A percentile compares a stretch with the other conserved stretches of the same genome.
Evolutionary conservation across 768 basidiomycete species (phyloP).

Genomic region (Coprinopsis cinerea): DNA sequence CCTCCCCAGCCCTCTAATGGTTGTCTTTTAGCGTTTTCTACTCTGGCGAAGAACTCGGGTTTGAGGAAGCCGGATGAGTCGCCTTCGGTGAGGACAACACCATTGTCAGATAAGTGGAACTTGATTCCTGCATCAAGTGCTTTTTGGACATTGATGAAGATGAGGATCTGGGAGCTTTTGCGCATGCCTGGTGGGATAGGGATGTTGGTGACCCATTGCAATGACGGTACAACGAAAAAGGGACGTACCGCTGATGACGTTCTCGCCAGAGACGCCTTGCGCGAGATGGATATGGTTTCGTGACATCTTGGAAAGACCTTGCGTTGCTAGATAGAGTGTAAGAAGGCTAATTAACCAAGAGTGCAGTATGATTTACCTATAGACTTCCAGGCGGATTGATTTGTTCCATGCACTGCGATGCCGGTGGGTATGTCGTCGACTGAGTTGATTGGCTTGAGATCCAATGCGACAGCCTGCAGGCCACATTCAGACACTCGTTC

Average conservation of each 20-base stretch:
- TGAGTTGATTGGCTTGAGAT: slow-evolving; percentile 52
- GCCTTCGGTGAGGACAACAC: slow-evolving; percentile 84
- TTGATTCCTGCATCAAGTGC: slow-evolving; percentile 54
- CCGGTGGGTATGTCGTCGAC: slow-evolving; percentile 59
- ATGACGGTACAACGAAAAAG: background rate
- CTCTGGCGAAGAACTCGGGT: slow-evolving; percentile 62
- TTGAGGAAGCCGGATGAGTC: slow-evolving; percentile 30
- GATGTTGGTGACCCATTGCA: background rate
- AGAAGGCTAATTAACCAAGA: background rate
- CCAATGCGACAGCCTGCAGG: slow-evolving; percentile 60
- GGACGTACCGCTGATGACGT: slow-evolving; percentile 69
- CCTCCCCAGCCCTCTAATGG: slow-evolving; percentile 31
- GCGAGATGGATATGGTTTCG: slow-evolving; percentile 94
- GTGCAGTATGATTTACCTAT: slow-evolving; percentile 45
- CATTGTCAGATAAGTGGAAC: slow-evolving; percentile 80
- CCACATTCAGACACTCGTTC: too few species aligned
- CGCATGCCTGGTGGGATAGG: slow-evolving; percentile 68
- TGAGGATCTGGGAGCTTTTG: slow-evolving; percentile 55
- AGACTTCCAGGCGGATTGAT: slow-evolving; percentile 54
- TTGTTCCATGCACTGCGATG: slow-evolving; percentile 83
- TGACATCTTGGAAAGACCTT: slow-evolving; percentile 78
- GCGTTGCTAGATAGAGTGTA: slow-evolving; percentile 35
- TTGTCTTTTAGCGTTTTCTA: slow-evolving; percentile 44
- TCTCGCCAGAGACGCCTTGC: slow-evolving; percentile 60
- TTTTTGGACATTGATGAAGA: slow-evolving; percentile 6